Evolutionary conservation across 306 rosid genomes (phyloP), one percentile per base, ranked within the genome.

Genomic region (Vachellia collinsii): DNA sequence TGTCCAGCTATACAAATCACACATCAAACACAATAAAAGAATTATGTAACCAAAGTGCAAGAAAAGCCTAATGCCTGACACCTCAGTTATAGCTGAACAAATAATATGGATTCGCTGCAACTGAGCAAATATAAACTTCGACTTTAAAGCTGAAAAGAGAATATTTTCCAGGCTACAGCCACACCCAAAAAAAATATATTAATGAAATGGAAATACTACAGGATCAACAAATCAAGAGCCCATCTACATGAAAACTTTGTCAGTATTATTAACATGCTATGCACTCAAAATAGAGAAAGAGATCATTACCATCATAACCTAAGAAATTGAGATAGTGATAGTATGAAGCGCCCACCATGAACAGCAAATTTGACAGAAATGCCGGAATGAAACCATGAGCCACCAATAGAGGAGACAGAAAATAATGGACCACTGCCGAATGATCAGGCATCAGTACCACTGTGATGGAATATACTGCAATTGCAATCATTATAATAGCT

Each of bases 251-350:
- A 39, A 34, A 10, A 67, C 8, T 66, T 41, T 41, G 17, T 22
- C 13, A 54, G 39, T 9, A 69, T 48, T 68, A 54, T 37, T 64
- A 72, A 79, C 23, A 23, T 16, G 37, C 8, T 48, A 17, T 58
- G 0, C 56, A 37, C 22, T 7, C 23, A 25, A 34, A 4, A 36
- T 72, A 50, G 66, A 39, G 13, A 66, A 34, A 48, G 63, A 67
- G 72, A 53, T 43, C 5, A 83, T 88, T 90, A 96, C 99, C 99
- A 77, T 96, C 99, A 83, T 96, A 96, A 68, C 99, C 99, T 88
- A 96, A 91, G 87, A 96, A 96, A 87, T 89, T 96, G 85, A 96
- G 97, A 84, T 96, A 96, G 84, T 96, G 99, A 83, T 96, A 96
- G 87, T 96, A 93, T 41, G 98, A 88, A 80, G 93, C 89, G 13